Base-by-base conservation (phyloP, 495 filamentous ascomycete genomes). In the Chaetomidium leptoderma region DNA sequence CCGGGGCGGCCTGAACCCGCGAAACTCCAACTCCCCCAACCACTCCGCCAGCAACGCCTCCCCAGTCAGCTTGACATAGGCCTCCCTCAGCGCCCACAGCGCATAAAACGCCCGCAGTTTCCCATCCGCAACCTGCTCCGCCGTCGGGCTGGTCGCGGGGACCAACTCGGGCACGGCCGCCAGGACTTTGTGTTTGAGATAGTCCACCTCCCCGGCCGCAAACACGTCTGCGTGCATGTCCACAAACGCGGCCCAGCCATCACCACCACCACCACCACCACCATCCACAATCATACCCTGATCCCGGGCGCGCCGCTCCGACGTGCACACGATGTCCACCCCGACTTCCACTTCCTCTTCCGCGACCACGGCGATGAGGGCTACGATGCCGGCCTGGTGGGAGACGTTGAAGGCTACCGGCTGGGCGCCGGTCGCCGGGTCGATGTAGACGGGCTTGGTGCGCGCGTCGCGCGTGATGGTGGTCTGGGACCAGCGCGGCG, bases 1-100 rank as follows among this genome's bases (percentile, higher is more conserved):
- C 49, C 39, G 46, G 30, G 74, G 70, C 30, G 76, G 63, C 32
- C 63, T 50, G 36, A 76, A 74, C 30, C 55, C 43, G 24, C 58
- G 44, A 24, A 78, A 76, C 63, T 77, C 74, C 19, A 79, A 60
- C 62, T 87, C 80, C 45, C 74, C 69, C 53, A 96, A 68, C 91
- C 90, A 96, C 3, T 79, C 76, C 4, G 91, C 91, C 33, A 95
- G 73, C 47, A 97, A 74, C 17, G 89, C 91, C 63, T 95, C 91
- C 29, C 91, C 91, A 9, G 89, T 90, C 81, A 97, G 83, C 80
- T 97, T 97, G 60, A 97, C 83, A 72, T 91, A 97, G 1, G 91
- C 88, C 73, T 96, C 91, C 62, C 93, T 88, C 53, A 93, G 77
- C 53, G 86, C 90, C 89, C 90, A 96, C 61, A 87, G 88, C 2